Conservation (phyloP, 2,329 filamentous ascomycete species). For the Sclerotinia trifoliorum region DNA sequence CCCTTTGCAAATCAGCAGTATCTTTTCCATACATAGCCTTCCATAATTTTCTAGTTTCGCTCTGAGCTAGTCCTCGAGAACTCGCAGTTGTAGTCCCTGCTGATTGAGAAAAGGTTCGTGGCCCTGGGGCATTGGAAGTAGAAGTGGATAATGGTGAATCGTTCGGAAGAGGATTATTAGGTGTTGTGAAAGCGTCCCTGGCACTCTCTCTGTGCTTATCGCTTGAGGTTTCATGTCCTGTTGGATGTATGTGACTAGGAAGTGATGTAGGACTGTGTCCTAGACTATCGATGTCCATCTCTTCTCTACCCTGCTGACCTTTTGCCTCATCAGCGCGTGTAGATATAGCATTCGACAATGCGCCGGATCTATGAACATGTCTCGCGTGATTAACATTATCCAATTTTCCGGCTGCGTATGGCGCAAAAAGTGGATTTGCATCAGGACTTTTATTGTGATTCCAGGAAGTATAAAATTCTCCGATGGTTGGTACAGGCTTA, state of each 20-base stretch:
- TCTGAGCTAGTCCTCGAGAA: background rate
- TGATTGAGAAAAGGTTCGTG: background rate
- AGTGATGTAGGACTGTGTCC: too few species aligned
- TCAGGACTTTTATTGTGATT: background rate
- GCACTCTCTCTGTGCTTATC: background rate
- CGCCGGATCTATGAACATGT: background rate
- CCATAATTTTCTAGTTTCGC: background rate
- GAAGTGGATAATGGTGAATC: background rate
- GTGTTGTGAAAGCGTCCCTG: background rate
- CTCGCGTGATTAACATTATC: background rate
- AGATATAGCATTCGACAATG: background rate
- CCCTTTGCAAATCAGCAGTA: too few species aligned
- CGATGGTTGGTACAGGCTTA: background rate
- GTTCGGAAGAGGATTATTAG: rapidly evolving
- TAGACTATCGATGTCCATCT: too few species aligned
- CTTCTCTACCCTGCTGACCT: background rate
- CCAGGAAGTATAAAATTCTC: background rate
- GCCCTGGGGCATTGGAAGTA: background rate
- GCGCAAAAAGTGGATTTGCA: background rate
- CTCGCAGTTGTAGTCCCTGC: background rate
- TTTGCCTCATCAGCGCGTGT: background rate
- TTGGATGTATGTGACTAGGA: background rate
- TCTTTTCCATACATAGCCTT: background rate
- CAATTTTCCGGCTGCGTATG: background rate
- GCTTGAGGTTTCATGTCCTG: rapidly evolving